Evolutionary conservation across 352 stramenopile species (phyloP).

Genomic region (Globisporangium polare): DNA sequence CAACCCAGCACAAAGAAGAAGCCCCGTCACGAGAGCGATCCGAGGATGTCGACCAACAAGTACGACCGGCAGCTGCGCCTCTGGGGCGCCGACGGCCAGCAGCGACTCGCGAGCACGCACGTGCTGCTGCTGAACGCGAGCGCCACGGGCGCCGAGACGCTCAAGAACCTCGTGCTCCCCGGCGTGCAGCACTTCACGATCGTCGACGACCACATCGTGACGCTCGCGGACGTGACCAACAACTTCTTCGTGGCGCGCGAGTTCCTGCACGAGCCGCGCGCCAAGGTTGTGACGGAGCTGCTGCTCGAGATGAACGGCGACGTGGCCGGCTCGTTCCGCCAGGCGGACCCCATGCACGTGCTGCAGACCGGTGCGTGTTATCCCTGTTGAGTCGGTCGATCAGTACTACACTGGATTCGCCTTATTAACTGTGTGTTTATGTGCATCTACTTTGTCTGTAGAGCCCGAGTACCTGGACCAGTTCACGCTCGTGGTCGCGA

Average conservation of each 20-base stretch:
- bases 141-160: constrained; percentile 93
- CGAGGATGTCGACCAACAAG: constrained; percentile 77
- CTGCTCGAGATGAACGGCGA: constrained; percentile 97
- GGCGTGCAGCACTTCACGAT: constrained; percentile 91
- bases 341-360: constrained; percentile 45
- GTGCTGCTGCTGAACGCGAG: constrained; percentile 91
- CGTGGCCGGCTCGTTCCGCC: constrained; percentile 55
- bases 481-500: constrained; percentile 87
- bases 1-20: not conserved
- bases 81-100: constrained; percentile 95
- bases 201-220: constrained; percentile 87
- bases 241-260: constrained; percentile 92
- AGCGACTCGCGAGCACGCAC: constrained; percentile 78
- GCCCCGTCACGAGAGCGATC: not conserved
- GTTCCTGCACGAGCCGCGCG: constrained; percentile 57
- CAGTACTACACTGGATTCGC: not conserved
- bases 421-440: constrained; percentile 3
- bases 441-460: not conserved
- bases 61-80: constrained; percentile 99
- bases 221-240: constrained; percentile 75
- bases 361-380: constrained; percentile 27
- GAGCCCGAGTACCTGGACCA: constrained; percentile 57
- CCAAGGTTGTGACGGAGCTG: constrained; percentile 75
- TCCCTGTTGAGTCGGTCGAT: not conserved
- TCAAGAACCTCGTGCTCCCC: constrained; percentile 98